Conservation (phyloP, 257 asterid species). For the Petunia secreta region DNA sequence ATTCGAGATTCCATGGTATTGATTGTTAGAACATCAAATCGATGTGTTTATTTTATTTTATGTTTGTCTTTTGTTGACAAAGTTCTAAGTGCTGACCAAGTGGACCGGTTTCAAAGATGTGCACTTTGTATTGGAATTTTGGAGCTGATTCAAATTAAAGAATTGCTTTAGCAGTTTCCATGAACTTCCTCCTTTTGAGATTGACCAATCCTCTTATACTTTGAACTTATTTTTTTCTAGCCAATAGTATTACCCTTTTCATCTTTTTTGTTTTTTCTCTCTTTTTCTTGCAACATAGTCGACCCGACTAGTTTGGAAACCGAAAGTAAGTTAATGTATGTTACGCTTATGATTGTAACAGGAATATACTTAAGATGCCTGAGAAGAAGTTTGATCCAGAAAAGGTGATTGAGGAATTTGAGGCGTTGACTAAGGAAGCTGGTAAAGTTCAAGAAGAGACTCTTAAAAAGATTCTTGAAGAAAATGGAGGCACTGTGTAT, state of each 20-base stretch:
- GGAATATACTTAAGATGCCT: slow-evolving; percentile 65
- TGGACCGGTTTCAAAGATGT: slow-evolving; percentile 41
- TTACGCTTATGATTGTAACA: not conserved
- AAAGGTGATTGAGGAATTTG: slow-evolving; percentile 72
- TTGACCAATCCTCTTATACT: slow-evolving; percentile 12
- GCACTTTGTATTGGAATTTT: slow-evolving; percentile 33
- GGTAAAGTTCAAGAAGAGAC: slow-evolving; percentile 76
- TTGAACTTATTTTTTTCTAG: slow-evolving; percentile 14
- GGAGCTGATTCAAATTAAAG: slow-evolving; percentile 12
- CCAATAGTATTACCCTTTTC: not conserved
- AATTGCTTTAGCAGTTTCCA: slow-evolving; percentile 23
- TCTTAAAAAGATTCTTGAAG: slow-evolving; percentile 68
- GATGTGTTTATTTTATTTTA: not conserved
- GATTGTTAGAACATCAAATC: slow-evolving; percentile 7
- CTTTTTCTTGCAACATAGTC: not conserved
- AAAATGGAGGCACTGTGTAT: slow-evolving; percentile 80
- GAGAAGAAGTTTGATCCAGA: slow-evolving; percentile 66
- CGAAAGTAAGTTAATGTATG: not conserved
- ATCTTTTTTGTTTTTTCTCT: slow-evolving; percentile 2
- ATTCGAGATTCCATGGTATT: not conserved
- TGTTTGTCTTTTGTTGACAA: not conserved
- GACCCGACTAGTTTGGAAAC: not conserved
- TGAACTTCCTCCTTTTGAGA: slow-evolving; percentile 32
- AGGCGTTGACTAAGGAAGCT: slow-evolving; percentile 65
- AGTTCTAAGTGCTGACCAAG: slow-evolving; percentile 30